A percentile compares a stretch with the other conserved stretches of the same genome.
phyloP scores from a whole-genome alignment of 1,139 yeast genomes.

The Pneumocystis oryctolagi region DNA sequence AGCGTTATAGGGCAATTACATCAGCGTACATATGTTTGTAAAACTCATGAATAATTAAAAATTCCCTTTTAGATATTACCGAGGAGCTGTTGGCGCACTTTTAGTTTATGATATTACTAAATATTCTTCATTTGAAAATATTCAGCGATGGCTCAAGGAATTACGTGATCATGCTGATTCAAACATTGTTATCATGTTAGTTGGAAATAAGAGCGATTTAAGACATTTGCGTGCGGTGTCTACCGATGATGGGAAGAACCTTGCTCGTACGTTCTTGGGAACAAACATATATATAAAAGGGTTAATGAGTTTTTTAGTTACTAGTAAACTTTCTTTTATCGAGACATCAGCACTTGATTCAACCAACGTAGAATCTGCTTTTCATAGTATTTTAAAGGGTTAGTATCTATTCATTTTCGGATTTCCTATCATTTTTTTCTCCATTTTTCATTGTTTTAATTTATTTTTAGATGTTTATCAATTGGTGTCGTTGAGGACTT shows the following conservation, averaged over 20 bases:
- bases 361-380: slow-evolving; percentile 87
- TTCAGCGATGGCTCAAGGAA: slow-evolving; percentile 89
- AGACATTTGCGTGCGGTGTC: slow-evolving; percentile 94
- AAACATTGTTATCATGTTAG: slow-evolving; percentile 88
- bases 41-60: neutral
- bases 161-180: slow-evolving; percentile 94
- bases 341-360: slow-evolving; percentile 96
- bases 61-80: slow-evolving; percentile 45
- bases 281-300: neutral
- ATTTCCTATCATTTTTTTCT: neutral
- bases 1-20: slow-evolving; percentile 90
- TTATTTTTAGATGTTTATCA: slow-evolving; percentile 82
- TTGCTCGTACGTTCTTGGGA: slow-evolving; percentile 36
- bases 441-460: too few relatives aligned
- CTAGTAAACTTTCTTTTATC: slow-evolving; percentile 78
- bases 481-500: slow-evolving; percentile 73
- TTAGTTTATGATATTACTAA: slow-evolving; percentile 91
- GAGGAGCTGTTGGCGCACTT: slow-evolving; percentile 97
- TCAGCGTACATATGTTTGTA: slow-evolving; percentile 31
- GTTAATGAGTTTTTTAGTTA: slow-evolving; percentile 27
- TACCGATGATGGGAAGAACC: slow-evolving; percentile 90
- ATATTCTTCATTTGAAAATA: slow-evolving; percentile 83
- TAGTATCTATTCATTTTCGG: neutral
- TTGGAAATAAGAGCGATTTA: slow-evolving; percentile 91
- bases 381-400: slow-evolving; percentile 50